A percentile compares a stretch with the other conserved stretches of the same genome.
Evolutionary conservation across 495 filamentous ascomycete species (phyloP).

Genomic region (Penicillium canescens): DNA sequence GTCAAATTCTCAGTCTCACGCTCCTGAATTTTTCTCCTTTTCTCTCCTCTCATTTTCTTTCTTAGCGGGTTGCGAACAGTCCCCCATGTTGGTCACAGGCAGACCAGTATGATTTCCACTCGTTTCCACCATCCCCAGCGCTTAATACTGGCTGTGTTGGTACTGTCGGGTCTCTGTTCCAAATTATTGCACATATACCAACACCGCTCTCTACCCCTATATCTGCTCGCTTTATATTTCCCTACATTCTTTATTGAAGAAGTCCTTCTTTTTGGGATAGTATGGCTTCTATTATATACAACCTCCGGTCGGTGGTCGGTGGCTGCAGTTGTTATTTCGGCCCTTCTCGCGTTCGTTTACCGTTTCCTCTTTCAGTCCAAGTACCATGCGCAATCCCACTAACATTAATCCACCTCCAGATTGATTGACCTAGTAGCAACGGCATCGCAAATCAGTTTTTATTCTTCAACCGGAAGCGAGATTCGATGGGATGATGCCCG

Average conservation of each 20-base stretch:
- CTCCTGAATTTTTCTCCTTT: not conserved
- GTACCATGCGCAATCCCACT: not conserved
- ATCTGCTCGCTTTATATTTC: slow-evolving; percentile 18
- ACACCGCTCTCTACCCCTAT: slow-evolving; percentile 10
- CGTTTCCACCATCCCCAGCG: slow-evolving; percentile 13
- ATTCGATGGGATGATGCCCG: slow-evolving; percentile 24
- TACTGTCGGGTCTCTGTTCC: slow-evolving; percentile 17
- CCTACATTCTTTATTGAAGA: slow-evolving; percentile 23
- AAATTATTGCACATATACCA: slow-evolving; percentile 20
- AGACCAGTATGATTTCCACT: slow-evolving; percentile 12
- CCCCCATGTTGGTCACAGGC: slow-evolving; percentile 3
- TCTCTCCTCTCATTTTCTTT: not conserved
- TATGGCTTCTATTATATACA: slow-evolving; percentile 17
- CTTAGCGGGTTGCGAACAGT: slow-evolving; percentile 4
- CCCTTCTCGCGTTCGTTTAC: slow-evolving; percentile 9
- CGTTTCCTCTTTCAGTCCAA: not conserved
- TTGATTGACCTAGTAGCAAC: slow-evolving; percentile 12
- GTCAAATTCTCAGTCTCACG: not conserved
- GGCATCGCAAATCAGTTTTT: slow-evolving; percentile 24
- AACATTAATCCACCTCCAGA: slow-evolving; percentile 2
- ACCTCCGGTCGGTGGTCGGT: slow-evolving; percentile 10
- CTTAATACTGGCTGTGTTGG: slow-evolving; percentile 18
- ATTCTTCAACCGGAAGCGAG: slow-evolving; percentile 21
- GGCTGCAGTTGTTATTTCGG: not conserved
- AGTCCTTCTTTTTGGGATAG: slow-evolving; percentile 9